Conservation (phyloP, 257 asterid species). For the Solanum medicagineum region DNA sequence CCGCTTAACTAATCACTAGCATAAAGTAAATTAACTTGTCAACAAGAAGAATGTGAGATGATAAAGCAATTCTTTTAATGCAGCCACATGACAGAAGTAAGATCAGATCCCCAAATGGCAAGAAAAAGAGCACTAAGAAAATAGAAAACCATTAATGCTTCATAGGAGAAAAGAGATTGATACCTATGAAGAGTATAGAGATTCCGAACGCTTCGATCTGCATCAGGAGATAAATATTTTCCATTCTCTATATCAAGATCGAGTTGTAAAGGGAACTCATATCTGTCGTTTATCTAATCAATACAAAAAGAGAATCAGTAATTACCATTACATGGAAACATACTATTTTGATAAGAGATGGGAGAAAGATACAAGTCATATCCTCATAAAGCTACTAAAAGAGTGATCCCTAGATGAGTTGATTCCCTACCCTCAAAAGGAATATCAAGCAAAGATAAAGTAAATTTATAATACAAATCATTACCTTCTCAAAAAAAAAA, state of each 20-base stretch:
- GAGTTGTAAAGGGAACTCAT: conserved; percentile 86
- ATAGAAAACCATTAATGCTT: not conserved
- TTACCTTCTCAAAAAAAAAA: no score
- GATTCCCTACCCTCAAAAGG: not conserved
- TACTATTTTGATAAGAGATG: not conserved
- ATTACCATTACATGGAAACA: not conserved
- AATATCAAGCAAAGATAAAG: not conserved
- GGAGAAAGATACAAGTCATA: not conserved
- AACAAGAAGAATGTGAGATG: not conserved
- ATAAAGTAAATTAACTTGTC: not conserved
- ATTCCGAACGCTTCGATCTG: conserved; percentile 71
- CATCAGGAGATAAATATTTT: conserved; percentile 74
- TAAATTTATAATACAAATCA: not conserved
- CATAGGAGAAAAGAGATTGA: not conserved
- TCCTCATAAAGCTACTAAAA: not conserved
- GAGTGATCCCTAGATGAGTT: not conserved
- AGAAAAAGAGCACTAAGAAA: conserved; percentile 1
- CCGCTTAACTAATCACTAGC: not conserved
- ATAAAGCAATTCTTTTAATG: not conserved
- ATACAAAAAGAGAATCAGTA: not conserved
- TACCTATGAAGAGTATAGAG: conserved; percentile 88
- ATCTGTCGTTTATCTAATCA: conserved; percentile 76
- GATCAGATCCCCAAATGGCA: not conserved
- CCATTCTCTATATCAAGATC: conserved; percentile 86
- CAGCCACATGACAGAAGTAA: not conserved